phyloP scores from a whole-genome alignment of 352 stramenopile genomes.

The Pythium pyrilobum region DNA sequence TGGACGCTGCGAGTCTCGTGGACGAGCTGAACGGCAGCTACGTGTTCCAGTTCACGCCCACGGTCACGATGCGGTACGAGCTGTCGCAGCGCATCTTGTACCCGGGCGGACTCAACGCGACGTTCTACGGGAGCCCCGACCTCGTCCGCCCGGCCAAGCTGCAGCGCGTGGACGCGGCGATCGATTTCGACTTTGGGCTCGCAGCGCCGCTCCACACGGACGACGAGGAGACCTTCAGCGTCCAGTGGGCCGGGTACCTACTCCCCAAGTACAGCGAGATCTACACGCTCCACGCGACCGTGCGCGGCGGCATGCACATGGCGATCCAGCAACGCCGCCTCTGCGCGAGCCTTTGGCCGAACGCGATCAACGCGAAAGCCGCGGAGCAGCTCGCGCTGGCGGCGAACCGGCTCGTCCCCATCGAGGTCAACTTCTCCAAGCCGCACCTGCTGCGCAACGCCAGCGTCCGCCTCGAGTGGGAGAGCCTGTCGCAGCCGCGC shows the following conservation, averaged over 20 bases:
- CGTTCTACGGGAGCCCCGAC: conserved; percentile 34
- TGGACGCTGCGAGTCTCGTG: conserved; percentile 20
- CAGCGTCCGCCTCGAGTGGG: conserved; percentile 40
- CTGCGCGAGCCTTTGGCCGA: conserved; percentile 20
- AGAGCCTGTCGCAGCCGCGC: conserved; percentile 39
- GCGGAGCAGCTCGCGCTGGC: conserved; percentile 17
- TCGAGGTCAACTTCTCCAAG: conserved; percentile 58
- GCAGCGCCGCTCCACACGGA: conserved; percentile 26
- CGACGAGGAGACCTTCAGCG: conserved; percentile 44
- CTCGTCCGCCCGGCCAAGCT: conserved; percentile 22
- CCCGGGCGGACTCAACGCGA: conserved; percentile 50
- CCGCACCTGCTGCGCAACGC: conserved; percentile 22
- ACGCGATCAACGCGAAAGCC: conserved; percentile 2
- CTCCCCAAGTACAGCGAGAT: conserved; percentile 42
- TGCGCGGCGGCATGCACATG: conserved; percentile 30
- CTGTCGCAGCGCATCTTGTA: conserved; percentile 27
- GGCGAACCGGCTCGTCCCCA: conserved; percentile 30
- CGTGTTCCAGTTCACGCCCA: conserved; percentile 14
- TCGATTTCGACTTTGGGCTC: conserved; percentile 51
- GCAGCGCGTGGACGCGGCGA: conserved; percentile 25
- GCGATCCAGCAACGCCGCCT: conserved; percentile 12
- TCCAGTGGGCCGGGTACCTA: conserved; percentile 51
- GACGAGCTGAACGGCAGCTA: conserved; percentile 34
- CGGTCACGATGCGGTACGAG: background rate
- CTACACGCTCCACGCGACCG: conserved; percentile 45